A percentile compares a stretch with the other conserved stretches of the same genome.
phyloP scores from a whole-genome alignment of 306 rosid genomes.

The Rosa chinensis region DNA sequence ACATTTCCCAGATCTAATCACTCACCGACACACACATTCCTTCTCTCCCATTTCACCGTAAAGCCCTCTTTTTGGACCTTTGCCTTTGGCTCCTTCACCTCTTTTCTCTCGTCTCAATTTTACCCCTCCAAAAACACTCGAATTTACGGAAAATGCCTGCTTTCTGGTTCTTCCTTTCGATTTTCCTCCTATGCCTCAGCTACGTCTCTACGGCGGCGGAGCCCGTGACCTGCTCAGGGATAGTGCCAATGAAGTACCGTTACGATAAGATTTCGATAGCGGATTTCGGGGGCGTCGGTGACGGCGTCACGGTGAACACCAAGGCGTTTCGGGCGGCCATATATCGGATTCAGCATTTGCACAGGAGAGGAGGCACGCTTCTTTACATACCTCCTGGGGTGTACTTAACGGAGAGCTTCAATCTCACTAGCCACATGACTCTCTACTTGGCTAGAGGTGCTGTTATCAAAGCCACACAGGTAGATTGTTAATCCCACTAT shows the following conservation, averaged over 20 bases:
- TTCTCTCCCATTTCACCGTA: background rate
- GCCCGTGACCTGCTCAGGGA: slow-evolving; percentile 59
- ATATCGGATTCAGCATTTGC: slow-evolving; percentile 60
- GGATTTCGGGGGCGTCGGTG: slow-evolving; percentile 77
- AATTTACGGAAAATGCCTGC: background rate
- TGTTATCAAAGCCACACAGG: slow-evolving; percentile 76
- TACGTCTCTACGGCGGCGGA: slow-evolving; percentile 12
- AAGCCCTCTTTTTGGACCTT: background rate
- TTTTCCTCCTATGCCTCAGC: slow-evolving; percentile 6
- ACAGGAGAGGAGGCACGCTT: slow-evolving; percentile 65
- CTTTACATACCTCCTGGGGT: slow-evolving; percentile 83
- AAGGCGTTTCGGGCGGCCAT: slow-evolving; percentile 73
- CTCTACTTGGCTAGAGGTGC: slow-evolving; percentile 79
- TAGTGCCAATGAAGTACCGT: slow-evolving; percentile 57
- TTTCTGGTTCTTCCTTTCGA: slow-evolving; percentile 1
- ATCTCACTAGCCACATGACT: slow-evolving; percentile 81
- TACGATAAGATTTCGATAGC: slow-evolving; percentile 60
- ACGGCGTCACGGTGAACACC: slow-evolving; percentile 71
- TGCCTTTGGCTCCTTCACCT: background rate
- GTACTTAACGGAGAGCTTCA: slow-evolving; percentile 69
- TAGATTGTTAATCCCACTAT: slow-evolving; percentile 8
- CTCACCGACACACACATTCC: no score
- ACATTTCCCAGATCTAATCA: background rate
- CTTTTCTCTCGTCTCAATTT: background rate
- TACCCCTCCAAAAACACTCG: background rate